A percentile compares a stretch with the other conserved stretches of the same genome.
Conservation (phyloP, 2,329 filamentous ascomycete species). For the Scedosporium minutisporum region DNA sequence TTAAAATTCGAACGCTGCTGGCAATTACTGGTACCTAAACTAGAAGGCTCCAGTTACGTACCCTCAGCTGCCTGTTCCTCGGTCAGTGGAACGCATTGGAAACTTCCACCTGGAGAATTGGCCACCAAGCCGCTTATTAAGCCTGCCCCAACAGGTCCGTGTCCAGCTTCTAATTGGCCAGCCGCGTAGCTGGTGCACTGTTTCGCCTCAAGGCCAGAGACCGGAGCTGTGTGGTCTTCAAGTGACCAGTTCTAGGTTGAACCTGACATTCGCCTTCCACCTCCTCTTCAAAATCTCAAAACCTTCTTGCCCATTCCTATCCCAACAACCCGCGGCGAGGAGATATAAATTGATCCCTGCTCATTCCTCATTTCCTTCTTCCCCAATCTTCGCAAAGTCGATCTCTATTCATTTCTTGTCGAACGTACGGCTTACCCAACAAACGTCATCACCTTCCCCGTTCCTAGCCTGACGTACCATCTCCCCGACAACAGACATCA, state of each 20-base stretch:
- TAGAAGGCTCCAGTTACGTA: background rate
- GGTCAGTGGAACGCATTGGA: conserved; percentile 6
- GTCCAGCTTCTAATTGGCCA: background rate
- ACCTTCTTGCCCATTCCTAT: background rate
- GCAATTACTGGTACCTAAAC: background rate
- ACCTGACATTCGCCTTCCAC: conserved; percentile 1
- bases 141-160: background rate
- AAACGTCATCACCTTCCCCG: background rate
- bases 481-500: background rate
- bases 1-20: background rate
- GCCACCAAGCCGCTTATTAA: conserved; percentile 1
- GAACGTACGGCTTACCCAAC: background rate
- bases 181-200: background rate
- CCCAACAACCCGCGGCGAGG: background rate
- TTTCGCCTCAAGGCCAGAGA: conserved; percentile 4
- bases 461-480: background rate
- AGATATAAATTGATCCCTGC: conserved; percentile 2
- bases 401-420: background rate
- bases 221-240: conserved; percentile 1
- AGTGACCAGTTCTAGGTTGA: background rate
- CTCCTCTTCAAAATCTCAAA: background rate
- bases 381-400: background rate
- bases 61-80: conserved; percentile 3
- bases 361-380: background rate
- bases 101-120: conserved; percentile 4